Percentiles rank a stretch among this genome's conserved stretches.
phyloP scores from a whole-genome alignment of 768 basidiomycete species.

The Mycena crocata region DNA sequence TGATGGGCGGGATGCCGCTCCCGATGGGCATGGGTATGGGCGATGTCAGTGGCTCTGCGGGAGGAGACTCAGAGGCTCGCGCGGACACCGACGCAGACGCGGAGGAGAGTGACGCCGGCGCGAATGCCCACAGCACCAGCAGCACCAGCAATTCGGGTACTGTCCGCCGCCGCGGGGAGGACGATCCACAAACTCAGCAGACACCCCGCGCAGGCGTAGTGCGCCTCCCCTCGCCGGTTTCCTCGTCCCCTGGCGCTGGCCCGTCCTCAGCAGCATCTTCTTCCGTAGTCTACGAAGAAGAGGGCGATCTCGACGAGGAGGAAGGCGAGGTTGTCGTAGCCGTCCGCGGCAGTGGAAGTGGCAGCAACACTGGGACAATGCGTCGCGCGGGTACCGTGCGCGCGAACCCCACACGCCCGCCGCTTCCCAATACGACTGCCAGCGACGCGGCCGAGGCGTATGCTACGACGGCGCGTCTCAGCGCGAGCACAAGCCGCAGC shows the following conservation, averaged over 20 bases:
- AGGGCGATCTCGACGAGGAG: conserved; percentile 28
- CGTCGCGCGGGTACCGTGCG: conserved; percentile 32
- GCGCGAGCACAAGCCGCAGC: background rate
- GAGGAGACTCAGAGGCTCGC: conserved; percentile 28
- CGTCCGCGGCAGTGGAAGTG: conserved; percentile 18
- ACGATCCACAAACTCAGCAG: conserved; percentile 32
- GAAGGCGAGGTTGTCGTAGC: conserved; percentile 34
- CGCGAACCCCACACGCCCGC: conserved; percentile 5
- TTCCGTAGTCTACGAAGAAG: conserved; percentile 21
- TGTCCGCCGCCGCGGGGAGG: conserved; percentile 15
- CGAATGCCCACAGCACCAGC: background rate
- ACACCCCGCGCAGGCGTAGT: conserved; percentile 33
- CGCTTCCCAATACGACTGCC: background rate
- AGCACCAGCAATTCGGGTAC: background rate
- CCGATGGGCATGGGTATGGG: conserved; percentile 24
- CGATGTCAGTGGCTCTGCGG: conserved; percentile 27
- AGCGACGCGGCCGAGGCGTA: conserved; percentile 1
- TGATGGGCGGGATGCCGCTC: conserved; percentile 27
- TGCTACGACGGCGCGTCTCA: background rate
- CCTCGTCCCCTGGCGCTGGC: conserved; percentile 27
- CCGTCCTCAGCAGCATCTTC: conserved; percentile 24
- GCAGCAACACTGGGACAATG: conserved; percentile 26
- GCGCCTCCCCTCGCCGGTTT: conserved; percentile 24
- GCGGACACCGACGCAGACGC: conserved; percentile 34
- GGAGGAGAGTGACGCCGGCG: conserved; percentile 28